Evolutionary conservation across 768 basidiomycete species (phyloP).

Genomic region (Leccinum pellstonianum): DNA sequence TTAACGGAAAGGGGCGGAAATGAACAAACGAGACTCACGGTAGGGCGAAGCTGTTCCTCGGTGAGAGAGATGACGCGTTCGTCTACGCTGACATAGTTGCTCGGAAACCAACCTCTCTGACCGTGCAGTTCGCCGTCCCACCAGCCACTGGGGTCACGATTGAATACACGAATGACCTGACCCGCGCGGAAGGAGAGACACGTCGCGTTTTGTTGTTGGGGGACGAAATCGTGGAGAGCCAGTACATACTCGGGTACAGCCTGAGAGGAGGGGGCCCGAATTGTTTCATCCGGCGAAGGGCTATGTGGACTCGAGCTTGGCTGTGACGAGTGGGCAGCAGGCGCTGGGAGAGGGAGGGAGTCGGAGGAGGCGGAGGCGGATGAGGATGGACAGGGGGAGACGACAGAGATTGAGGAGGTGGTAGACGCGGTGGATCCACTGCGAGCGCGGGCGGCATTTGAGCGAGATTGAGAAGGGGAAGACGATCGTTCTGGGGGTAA

Average conservation of each 20-base stretch:
- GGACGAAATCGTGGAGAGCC: slow-evolving; percentile 89
- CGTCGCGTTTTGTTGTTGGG: slow-evolving; percentile 67
- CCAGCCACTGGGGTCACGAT: slow-evolving; percentile 89
- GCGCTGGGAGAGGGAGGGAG: slow-evolving; percentile 43
- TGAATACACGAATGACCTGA: slow-evolving; percentile 88
- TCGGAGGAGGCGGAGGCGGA: slow-evolving; percentile 47
- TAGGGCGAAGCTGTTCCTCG: slow-evolving; percentile 52
- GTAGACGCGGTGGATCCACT: slow-evolving; percentile 57
- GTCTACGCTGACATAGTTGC: slow-evolving; percentile 86
- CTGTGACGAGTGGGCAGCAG: slow-evolving; percentile 32
- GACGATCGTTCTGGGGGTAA: slow-evolving; percentile 12
- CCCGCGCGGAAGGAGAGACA: slow-evolving; percentile 90
- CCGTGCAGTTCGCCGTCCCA: slow-evolving; percentile 97
- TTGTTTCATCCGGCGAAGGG: slow-evolving; percentile 48
- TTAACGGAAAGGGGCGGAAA: not conserved
- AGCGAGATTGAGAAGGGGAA: slow-evolving; percentile 14
- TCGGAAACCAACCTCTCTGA: slow-evolving; percentile 95
- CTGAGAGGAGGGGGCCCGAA: slow-evolving; percentile 34
- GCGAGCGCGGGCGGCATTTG: slow-evolving; percentile 36
- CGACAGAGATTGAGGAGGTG: slow-evolving; percentile 53
- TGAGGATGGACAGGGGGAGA: slow-evolving; percentile 55
- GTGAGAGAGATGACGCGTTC: slow-evolving; percentile 48
- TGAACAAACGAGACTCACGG: slow-evolving; percentile 35
- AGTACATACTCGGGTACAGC: slow-evolving; percentile 68
- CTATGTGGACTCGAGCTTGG: slow-evolving; percentile 38